Percentiles rank a stretch among this genome's conserved stretches.
phyloP scores from a whole-genome alignment of 1,284 basidiomycete species.

The Moesziomyces aphidis region DNA sequence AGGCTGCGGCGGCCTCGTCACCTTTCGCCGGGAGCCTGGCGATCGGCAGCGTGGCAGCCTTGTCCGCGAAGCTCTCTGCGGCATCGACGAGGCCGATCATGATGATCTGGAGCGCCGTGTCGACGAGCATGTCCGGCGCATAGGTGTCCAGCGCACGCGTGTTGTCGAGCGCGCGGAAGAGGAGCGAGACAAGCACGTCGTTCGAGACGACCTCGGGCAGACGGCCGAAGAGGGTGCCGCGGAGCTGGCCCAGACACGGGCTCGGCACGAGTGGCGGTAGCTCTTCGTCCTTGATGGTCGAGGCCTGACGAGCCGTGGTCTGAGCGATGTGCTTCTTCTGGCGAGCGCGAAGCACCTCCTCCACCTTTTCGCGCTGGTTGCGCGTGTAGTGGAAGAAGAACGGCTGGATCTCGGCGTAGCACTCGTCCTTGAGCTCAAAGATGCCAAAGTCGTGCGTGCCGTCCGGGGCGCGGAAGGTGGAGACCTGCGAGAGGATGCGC shows the following conservation, averaged over 20 bases:
- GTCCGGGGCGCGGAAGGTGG: conserved; percentile 85
- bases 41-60: conserved; percentile 15
- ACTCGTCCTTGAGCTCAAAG: conserved; percentile 87
- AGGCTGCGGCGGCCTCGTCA: conserved; percentile 4
- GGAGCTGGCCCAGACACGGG: conserved; percentile 32
- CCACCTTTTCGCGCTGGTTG: conserved; percentile 95
- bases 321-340: conserved; percentile 38
- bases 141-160: conserved; percentile 29
- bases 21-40: conserved; percentile 15
- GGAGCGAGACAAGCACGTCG: conserved; percentile 44
- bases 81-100: conserved; percentile 57
- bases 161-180: conserved; percentile 51
- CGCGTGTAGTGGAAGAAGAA: conserved; percentile 96
- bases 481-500: conserved; percentile 80
- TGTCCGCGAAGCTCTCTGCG: conserved; percentile 36
- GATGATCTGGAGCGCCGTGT: conserved; percentile 79
- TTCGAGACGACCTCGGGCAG: conserved; percentile 39
- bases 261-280: conserved; percentile 23
- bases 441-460: conserved; percentile 80
- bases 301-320: conserved; percentile 22
- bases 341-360: conserved; percentile 74
- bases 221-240: conserved; percentile 44
- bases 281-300: conserved; percentile 46
- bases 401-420: conserved; percentile 88
- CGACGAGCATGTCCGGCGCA: conserved; percentile 81